Evolutionary conservation across 257 asterid genomes (phyloP), one percentile per base, ranked within the genome.

Genomic region (Lycium barbarum): DNA sequence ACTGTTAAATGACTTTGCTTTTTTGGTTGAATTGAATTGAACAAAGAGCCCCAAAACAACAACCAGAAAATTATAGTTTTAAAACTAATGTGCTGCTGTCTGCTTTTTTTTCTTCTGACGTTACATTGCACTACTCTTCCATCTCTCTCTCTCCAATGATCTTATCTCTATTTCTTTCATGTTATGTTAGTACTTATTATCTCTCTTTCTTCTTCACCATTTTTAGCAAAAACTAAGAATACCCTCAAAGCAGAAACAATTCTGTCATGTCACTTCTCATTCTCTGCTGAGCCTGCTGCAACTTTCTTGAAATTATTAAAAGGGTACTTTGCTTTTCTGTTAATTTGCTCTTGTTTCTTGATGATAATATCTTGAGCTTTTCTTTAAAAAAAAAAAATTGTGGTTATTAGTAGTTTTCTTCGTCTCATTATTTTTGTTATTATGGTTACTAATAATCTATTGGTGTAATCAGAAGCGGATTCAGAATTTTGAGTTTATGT

Each of bases 101-200:
- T 84, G 62, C 74, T 65, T 61, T 40, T 54, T 47, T 17, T 11
- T 1, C 43, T 12, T 15, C 90, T 93, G 97, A 91, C 91, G 84
- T 83, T 88, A 88, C 91, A 76, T 92, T 80, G 84, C 80, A 72
- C 78, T 78, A 40, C 86, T 63, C 82, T 74, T 40, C 66, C 33
- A 26, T 26, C 84, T 58, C 59, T 86, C 88, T 78, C 89, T 87
- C 86, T 86, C 92, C 79, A 84, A 90, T 89, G 88, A 92, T 93
- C 97, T 94, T 93, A 92, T 94, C 97, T 87, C 90, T 93, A 89
- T 88, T 87, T 85, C 58, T 62, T 51, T 72, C 88, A 43, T 84
- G 84, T 79, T 84, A 74, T 66, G 35, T 62, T 5, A 53, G 58
- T 40, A 43, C 58, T 45, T 11, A 45, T 12, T 18, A 85, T 87